A percentile compares a stretch with the other conserved stretches of the same genome.
phyloP scores from a whole-genome alignment of 2,329 filamentous ascomycete genomes.

The Beauveria australis region DNA sequence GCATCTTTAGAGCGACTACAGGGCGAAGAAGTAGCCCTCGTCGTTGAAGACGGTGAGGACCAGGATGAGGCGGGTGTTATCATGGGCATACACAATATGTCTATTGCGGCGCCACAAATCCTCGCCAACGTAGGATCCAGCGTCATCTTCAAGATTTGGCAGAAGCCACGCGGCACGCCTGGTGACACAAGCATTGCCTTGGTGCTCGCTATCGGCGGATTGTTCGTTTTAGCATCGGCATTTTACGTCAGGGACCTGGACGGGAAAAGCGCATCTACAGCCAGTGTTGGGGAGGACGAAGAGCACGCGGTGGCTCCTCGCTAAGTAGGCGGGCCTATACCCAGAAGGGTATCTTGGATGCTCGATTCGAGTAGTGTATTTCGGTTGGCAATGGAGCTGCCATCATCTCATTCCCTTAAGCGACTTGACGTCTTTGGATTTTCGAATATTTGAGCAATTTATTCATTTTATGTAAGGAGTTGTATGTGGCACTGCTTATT shows the following conservation, averaged over 20 bases:
- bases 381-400: neutral
- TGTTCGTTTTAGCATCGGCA: slow-evolving; percentile 69
- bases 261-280: slow-evolving; percentile 44
- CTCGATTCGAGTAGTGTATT: neutral
- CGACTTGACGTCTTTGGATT: neutral
- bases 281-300: slow-evolving; percentile 28
- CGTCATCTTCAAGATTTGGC: slow-evolving; percentile 73
- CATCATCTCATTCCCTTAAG: neutral
- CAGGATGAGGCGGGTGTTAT: slow-evolving; percentile 81
- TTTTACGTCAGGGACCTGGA: slow-evolving; percentile 61
- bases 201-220: slow-evolving; percentile 75
- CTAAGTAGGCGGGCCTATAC: neutral
- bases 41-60: slow-evolving; percentile 42
- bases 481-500: neutral
- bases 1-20: neutral
- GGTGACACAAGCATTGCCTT: slow-evolving; percentile 84
- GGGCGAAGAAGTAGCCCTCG: neutral
- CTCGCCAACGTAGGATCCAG: slow-evolving; percentile 79
- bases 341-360: neutral
- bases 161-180: slow-evolving; percentile 77
- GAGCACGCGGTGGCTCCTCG: slow-evolving; percentile 32
- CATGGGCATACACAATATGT: slow-evolving; percentile 91
- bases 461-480: neutral
- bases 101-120: slow-evolving; percentile 85
- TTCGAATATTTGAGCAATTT: slow-evolving; percentile 11